These are phyloP conservation scores for Diospyros kaki DNA, from an alignment of 148 eudicot species.

Conservation along the genomic window DNA sequence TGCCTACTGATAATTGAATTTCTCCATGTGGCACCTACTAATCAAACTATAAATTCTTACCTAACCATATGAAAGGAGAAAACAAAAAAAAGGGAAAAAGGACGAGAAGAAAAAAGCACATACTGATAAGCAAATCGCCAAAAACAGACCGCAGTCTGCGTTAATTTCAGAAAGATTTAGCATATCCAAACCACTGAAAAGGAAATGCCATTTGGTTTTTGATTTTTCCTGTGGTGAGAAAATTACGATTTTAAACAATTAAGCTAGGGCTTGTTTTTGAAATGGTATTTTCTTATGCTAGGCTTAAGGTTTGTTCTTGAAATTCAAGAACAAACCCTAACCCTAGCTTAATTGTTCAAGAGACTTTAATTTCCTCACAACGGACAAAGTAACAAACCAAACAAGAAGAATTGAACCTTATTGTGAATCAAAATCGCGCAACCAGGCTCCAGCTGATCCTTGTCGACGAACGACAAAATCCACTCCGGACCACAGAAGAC, in stretches of 20 bases:
- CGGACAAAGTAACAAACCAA: conserved; percentile 13
- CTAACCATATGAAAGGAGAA: neutral
- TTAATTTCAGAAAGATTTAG: neutral
- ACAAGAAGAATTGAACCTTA: conserved; percentile 44
- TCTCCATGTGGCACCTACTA: neutral
- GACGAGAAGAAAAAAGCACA: too few species aligned
- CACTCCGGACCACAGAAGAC: conserved; percentile 94
- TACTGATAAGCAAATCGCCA: too few species aligned
- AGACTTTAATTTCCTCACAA: conserved; percentile 2
- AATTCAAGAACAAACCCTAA: too few species aligned
- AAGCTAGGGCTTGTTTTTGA: too few species aligned
- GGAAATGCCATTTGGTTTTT: neutral
- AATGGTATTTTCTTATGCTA: too few species aligned
- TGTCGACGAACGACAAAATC: conserved; percentile 78
- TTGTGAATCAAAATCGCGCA: conserved; percentile 94
- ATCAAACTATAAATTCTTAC: neutral
- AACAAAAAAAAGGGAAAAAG: neutral
- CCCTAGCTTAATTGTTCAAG: conserved; percentile 2
- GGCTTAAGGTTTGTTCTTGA: too few species aligned
- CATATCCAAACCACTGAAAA: neutral
- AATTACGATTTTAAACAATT: too few species aligned
- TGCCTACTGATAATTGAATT: neutral
- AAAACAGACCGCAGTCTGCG: neutral
- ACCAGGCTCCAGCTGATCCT: conserved; percentile 96
- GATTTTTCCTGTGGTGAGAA: too few species aligned